A percentile compares a stretch with the other conserved stretches of the same genome.
These are phyloP conservation scores for Thermochaetoides thermophila DNA, from an alignment of 495 filamentous ascomycete species.

Conservation along the genomic window DNA sequence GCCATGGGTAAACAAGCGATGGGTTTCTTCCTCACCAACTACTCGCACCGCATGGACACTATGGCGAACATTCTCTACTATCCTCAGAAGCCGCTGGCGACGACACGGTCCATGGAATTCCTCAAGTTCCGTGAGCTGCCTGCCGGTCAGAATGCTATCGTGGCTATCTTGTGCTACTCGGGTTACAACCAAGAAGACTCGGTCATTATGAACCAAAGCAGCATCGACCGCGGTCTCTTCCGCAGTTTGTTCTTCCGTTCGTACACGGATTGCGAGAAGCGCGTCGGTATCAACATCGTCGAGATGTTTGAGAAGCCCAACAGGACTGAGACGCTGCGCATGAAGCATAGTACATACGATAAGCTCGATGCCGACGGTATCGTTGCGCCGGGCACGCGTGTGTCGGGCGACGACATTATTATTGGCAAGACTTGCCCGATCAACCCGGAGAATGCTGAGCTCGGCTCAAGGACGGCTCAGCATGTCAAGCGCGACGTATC, in stretches of 20 bases:
- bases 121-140: slow-evolving; percentile 94
- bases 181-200: slow-evolving; percentile 99
- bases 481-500: slow-evolving; percentile 92
- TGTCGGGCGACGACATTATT: slow-evolving; percentile 96
- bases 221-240: slow-evolving; percentile 93
- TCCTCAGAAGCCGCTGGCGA: slow-evolving; percentile 92
- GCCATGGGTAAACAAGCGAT: slow-evolving; percentile 99
- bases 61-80: slow-evolving; percentile 99
- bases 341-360: slow-evolving; percentile 94
- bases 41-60: slow-evolving; percentile 90
- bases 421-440: slow-evolving; percentile 97
- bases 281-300: slow-evolving; percentile 73
- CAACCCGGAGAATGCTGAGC: slow-evolving; percentile 78
- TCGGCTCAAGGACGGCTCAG: slow-evolving; percentile 75
- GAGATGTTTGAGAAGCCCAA: slow-evolving; percentile 92
- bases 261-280: slow-evolving; percentile 91
- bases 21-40: slow-evolving; percentile 97
- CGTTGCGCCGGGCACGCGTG: slow-evolving; percentile 79
- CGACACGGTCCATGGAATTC: slow-evolving; percentile 96
- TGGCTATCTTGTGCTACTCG: slow-evolving; percentile 91
- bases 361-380: slow-evolving; percentile 95
- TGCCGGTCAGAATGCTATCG: slow-evolving; percentile 95
- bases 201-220: slow-evolving; percentile 99
- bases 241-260: slow-evolving; percentile 94
- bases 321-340: slow-evolving; percentile 67